A percentile compares a stretch with the other conserved stretches of the same genome.
Evolutionary conservation across 768 basidiomycete species (phyloP).

Genomic region (Rhodotorula kratochvilovae): DNA sequence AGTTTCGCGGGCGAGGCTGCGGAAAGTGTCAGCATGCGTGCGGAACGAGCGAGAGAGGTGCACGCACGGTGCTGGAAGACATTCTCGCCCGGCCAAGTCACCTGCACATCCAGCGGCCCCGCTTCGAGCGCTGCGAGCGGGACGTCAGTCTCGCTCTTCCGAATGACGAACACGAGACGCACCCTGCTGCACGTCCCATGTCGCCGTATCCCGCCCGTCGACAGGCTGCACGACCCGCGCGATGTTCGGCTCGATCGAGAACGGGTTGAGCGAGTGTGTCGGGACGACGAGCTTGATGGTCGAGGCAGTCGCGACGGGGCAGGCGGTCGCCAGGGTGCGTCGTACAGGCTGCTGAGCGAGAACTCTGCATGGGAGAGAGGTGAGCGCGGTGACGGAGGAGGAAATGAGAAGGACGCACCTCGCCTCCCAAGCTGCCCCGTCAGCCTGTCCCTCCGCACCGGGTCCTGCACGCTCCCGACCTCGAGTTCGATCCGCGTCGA

Average conservation of each 20-base stretch:
- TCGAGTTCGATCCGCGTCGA: conserved; percentile 62
- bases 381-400: conserved; percentile 53
- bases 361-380: conserved; percentile 17
- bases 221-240: background rate
- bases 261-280: conserved; percentile 15
- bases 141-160: background rate
- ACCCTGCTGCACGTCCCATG: conserved; percentile 30
- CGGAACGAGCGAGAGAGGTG: background rate
- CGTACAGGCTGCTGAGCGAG: conserved; percentile 60
- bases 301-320: conserved; percentile 59
- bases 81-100: conserved; percentile 34
- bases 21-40: background rate
- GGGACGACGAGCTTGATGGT: conserved; percentile 44
- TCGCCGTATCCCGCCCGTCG: background rate
- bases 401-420: conserved; percentile 4
- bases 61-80: conserved; percentile 40
- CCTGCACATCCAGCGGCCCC: conserved; percentile 6
- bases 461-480: conserved; percentile 70
- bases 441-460: conserved; percentile 51
- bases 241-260: conserved; percentile 12
- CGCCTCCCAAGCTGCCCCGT: conserved; percentile 35
- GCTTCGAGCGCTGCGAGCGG: background rate
- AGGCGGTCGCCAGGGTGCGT: conserved; percentile 60
- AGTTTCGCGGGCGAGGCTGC: conserved; percentile 35
- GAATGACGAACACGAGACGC: background rate